Evolutionary conservation across 768 basidiomycete genomes (phyloP).

Genomic region (Phaffia tasmanica): DNA sequence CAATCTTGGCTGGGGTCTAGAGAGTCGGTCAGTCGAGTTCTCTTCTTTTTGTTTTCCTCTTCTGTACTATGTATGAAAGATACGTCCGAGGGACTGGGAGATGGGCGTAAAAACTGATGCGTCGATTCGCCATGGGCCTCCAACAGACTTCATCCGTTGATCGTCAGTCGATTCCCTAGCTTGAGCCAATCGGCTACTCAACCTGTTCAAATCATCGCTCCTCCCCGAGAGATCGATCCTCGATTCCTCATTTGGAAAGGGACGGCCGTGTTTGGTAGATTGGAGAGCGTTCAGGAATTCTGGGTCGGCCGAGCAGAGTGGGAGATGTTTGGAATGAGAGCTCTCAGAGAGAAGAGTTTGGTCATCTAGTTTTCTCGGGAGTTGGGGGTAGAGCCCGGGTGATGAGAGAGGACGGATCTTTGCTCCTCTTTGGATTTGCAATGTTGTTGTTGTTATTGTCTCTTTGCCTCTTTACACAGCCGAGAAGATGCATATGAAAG

Average conservation of each 20-base stretch:
- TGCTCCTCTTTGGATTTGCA: no score
- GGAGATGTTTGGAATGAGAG: conserved; percentile 39
- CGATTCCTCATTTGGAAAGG: conserved; percentile 90
- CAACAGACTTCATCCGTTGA: conserved; percentile 5
- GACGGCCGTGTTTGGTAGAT: conserved; percentile 74
- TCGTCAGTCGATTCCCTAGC: conserved; percentile 66
- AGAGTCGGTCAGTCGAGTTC: conserved; percentile 10
- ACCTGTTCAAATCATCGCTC: conserved; percentile 77
- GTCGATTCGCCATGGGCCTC: not conserved
- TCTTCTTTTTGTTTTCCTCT: not conserved
- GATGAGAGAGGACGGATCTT: no score
- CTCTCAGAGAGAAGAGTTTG: conserved; percentile 38
- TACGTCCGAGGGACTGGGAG: not conserved
- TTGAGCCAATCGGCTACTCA: conserved; percentile 26
- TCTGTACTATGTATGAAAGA: not conserved
- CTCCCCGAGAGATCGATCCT: conserved; percentile 86
- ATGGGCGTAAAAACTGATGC: not conserved
- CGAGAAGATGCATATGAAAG: no score
- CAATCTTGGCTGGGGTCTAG: conserved; percentile 23
- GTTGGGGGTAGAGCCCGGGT: no score
- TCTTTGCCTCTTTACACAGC: no score
- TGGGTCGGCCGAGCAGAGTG: conserved; percentile 84
- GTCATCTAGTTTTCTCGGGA: conserved; percentile 4
- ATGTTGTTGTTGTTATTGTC: no score
- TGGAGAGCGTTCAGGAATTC: conserved; percentile 78